Evolutionary conservation across 31 red algal genomes (phyloP).

Genomic region (Endocladia muricata): DNA sequence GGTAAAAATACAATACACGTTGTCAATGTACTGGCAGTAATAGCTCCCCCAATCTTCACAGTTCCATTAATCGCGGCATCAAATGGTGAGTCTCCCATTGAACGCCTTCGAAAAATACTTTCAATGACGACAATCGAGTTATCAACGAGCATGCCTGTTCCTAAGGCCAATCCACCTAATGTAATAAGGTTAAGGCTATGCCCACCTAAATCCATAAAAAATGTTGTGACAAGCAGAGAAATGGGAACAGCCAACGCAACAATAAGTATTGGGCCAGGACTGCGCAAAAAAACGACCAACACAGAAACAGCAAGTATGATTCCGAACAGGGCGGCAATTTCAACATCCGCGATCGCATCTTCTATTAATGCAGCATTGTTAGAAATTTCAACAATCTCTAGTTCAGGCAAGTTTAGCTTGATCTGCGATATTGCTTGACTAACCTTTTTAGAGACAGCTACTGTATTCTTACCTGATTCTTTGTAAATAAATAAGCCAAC

Average conservation of each 20-base stretch:
- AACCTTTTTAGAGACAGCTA: neutral
- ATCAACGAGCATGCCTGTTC: neutral
- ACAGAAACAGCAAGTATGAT: neutral
- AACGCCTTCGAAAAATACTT: neutral
- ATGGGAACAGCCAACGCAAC: neutral
- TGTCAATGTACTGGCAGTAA: neutral
- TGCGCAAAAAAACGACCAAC: neutral
- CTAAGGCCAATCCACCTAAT: neutral
- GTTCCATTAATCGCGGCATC: neutral
- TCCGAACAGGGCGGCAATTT: neutral
- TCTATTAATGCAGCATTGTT: neutral
- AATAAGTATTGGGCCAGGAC: neutral
- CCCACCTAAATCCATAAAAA: neutral
- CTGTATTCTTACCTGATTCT: neutral
- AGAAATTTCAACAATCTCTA: neutral
- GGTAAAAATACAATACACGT: neutral
- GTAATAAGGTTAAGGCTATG: neutral
- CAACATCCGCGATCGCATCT: neutral
- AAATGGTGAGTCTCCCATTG: neutral
- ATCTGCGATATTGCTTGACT: neutral
- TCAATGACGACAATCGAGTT: neutral
- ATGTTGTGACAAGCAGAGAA: neutral
- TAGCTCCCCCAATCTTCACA: neutral
- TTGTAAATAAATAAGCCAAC: neutral
- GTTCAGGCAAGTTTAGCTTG: neutral